phyloP scores from a whole-genome alignment of 208 protist genomes.

The Trypanosoma cruzi region DNA sequence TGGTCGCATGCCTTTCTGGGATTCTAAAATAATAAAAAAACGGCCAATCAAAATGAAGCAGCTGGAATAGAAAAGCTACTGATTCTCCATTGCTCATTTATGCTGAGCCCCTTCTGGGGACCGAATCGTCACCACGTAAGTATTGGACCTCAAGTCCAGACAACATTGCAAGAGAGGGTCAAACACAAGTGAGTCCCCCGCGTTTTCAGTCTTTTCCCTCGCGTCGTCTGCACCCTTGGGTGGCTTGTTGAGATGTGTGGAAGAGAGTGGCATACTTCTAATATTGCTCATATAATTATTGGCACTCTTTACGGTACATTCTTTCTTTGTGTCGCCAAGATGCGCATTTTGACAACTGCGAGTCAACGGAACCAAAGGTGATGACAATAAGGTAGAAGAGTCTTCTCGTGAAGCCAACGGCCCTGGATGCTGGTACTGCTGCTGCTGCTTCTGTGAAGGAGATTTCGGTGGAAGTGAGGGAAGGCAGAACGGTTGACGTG shows the following conservation, averaged over 20 bases:
- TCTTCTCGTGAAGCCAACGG: background rate
- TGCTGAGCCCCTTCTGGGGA: background rate
- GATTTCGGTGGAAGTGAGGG: background rate
- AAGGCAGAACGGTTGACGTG: too few species aligned
- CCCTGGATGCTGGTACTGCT: background rate
- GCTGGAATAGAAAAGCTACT: too few species aligned
- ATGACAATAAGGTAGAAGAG: background rate
- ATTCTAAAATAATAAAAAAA: too few species aligned
- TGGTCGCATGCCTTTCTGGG: too few species aligned
- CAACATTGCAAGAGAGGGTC: conserved; percentile 77
- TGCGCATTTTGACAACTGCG: background rate
- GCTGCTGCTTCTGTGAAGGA: background rate
- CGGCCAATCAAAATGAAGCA: too few species aligned
- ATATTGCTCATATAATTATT: background rate
- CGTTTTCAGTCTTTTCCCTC: background rate
- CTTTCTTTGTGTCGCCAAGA: background rate
- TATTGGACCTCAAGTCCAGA: conserved; percentile 62
- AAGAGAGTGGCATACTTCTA: background rate
- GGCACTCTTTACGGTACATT: background rate
- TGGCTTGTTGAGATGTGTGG: background rate
- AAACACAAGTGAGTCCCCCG: conserved; percentile 50
- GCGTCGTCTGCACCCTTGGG: background rate
- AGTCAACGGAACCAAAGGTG: background rate
- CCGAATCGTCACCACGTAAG: conserved; percentile 24
- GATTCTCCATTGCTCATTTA: too few species aligned